phyloP scores from a whole-genome alignment of 2,329 filamentous ascomycete genomes.

The Shiraia bambusicola region DNA sequence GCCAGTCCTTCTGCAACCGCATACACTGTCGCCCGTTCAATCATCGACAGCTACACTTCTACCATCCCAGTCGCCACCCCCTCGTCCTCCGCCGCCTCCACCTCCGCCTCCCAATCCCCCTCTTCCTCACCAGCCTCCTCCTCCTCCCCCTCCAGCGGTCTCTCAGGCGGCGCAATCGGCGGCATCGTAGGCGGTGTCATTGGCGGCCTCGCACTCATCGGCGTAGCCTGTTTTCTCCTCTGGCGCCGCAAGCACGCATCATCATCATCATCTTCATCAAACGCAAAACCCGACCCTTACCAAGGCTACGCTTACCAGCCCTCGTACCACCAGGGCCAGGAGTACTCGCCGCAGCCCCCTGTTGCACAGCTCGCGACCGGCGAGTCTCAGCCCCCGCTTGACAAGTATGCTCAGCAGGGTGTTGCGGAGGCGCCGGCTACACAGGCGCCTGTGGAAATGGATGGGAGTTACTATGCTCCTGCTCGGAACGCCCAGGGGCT shows the following conservation, averaged over 20 bases:
- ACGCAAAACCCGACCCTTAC: constrained; percentile 5
- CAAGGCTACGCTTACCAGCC: constrained; percentile 3
- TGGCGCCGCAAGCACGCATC: constrained; percentile 8
- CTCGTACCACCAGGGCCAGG: not conserved
- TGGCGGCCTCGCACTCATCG: constrained; percentile 18
- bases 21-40: constrained; percentile 9
- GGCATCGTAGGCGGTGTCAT: constrained; percentile 23
- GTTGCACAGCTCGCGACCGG: constrained; percentile 1
- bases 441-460: not conserved
- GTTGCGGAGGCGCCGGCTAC: constrained; percentile 1
- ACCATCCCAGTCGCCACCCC: constrained; percentile 3
- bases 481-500: too few species aligned
- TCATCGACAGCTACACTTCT: constrained; percentile 5
- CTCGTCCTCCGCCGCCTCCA: not conserved
- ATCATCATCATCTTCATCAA: too few species aligned
- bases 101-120: not conserved
- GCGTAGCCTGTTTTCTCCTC: constrained; percentile 14
- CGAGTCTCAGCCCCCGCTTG: too few species aligned
- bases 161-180: constrained; percentile 23
- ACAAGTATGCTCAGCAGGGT: constrained; percentile 2
- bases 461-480: not conserved
- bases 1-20: constrained; percentile 13
- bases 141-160: not conserved
- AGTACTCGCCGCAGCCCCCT: constrained; percentile 1
- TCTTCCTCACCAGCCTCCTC: not conserved